phyloP scores from a whole-genome alignment of 306 rosid species.

The Dicorynia guianensis region DNA sequence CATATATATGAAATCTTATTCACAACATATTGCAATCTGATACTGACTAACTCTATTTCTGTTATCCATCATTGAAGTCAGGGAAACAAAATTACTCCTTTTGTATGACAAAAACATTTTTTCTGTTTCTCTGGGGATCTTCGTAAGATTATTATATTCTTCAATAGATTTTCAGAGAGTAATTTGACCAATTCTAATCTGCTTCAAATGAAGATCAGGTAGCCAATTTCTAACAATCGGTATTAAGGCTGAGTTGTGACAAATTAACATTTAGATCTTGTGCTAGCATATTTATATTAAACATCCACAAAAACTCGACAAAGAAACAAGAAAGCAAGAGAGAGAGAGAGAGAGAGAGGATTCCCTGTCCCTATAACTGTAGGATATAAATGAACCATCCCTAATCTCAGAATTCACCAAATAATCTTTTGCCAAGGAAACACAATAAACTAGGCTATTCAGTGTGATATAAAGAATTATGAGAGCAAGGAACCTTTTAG shows the following conservation, averaged over 20 bases:
- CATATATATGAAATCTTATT: neutral
- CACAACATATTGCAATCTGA: neutral
- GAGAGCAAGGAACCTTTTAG: too few relatives aligned
- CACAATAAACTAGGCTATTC: neutral
- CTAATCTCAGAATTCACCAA: too few relatives aligned
- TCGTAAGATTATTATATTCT: neutral
- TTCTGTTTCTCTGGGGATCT: neutral
- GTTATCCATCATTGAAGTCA: neutral
- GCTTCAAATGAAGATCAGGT: neutral
- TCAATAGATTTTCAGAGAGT: neutral
- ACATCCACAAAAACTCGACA: too few relatives aligned
- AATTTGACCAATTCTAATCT: conserved; percentile 4
- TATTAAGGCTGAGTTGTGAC: conserved; percentile 1
- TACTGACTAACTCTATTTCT: neutral
- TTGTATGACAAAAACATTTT: neutral
- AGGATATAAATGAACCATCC: too few relatives aligned
- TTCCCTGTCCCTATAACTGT: too few relatives aligned
- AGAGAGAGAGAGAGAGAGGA: neutral
- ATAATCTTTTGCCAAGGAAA: too few relatives aligned
- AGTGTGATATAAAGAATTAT: neutral
- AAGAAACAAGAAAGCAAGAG: neutral
- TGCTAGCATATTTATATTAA: too few relatives aligned
- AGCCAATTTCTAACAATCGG: conserved; percentile 9
- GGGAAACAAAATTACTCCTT: neutral
- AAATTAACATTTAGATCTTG: neutral